A percentile compares a stretch with the other conserved stretches of the same genome.
Evolutionary conservation across 2,329 filamentous ascomycete species (phyloP).

Genomic region (Stemphylium lycopersici): DNA sequence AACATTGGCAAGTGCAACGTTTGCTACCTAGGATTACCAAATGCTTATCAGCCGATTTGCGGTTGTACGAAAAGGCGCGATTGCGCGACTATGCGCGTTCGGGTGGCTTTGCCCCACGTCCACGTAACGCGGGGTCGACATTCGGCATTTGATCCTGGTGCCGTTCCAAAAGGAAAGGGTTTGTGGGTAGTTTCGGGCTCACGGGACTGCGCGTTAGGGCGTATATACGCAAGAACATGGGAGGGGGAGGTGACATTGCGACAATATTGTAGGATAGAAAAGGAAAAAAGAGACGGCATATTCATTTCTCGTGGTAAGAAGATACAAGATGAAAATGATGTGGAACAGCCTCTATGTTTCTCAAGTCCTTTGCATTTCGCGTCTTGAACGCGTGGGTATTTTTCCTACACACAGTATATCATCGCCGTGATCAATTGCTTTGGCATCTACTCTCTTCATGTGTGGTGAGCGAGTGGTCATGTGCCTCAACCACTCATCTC

Average conservation of each 20-base stretch:
- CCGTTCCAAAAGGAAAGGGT: background rate
- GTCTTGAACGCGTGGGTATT: background rate
- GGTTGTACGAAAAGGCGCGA: conserved; percentile 1
- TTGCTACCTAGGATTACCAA: conserved; percentile 1
- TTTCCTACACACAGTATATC: background rate
- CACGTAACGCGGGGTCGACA: conserved; percentile 13
- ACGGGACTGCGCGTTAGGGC: conserved; percentile 11
- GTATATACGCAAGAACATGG: background rate
- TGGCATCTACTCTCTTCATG: too few species aligned
- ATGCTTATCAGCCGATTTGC: background rate
- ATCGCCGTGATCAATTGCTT: background rate
- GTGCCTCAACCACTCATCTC: conserved; percentile 31
- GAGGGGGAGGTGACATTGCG: background rate
- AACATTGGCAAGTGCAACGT: conserved; percentile 4
- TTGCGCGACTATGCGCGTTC: background rate
- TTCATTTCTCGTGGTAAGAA: background rate
- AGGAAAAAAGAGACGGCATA: background rate
- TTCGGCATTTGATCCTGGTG: conserved; percentile 11
- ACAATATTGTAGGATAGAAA: too few species aligned
- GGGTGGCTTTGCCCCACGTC: conserved; percentile 9
- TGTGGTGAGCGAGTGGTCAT: too few species aligned
- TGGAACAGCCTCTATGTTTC: too few species aligned
- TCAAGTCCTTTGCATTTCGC: background rate
- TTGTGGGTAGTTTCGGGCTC: background rate
- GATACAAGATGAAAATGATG: background rate